Evolutionary conservation across 495 filamentous ascomycete genomes (phyloP).

Genomic region (Aspergillus diversus): DNA sequence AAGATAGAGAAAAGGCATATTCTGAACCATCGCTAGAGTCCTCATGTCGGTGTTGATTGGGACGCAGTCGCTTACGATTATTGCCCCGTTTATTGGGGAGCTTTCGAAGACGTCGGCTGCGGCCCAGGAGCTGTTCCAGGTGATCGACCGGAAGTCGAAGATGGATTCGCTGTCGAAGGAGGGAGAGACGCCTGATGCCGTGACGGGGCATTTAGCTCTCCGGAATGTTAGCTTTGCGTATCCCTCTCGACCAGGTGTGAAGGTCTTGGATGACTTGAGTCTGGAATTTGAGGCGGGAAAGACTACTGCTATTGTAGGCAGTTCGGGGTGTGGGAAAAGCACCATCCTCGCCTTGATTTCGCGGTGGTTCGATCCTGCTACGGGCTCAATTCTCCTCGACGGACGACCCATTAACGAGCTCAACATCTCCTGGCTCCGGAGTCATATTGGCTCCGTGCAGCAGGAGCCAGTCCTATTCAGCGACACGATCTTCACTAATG

Average conservation of each 20-base stretch:
- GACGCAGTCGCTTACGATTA: conserved; percentile 19
- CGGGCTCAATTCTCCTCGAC: conserved; percentile 74
- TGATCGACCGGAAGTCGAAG: conserved; percentile 35
- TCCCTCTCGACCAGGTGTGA: conserved; percentile 41
- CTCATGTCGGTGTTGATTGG: conserved; percentile 32
- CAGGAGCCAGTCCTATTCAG: conserved; percentile 57
- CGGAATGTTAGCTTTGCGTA: conserved; percentile 62
- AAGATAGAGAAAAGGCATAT: neutral
- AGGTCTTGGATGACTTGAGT: conserved; percentile 43
- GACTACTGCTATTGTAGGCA: conserved; percentile 55
- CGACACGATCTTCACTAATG: conserved; percentile 77
- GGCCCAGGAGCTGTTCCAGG: conserved; percentile 38
- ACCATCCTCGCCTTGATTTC: conserved; percentile 68
- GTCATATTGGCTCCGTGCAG: conserved; percentile 75
- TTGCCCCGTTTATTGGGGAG: conserved; percentile 27
- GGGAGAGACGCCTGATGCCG: neutral
- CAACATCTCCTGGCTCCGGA: conserved; percentile 81
- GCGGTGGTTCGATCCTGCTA: conserved; percentile 79
- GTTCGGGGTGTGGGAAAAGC: conserved; percentile 58
- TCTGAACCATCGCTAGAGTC: neutral
- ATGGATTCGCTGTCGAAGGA: conserved; percentile 28
- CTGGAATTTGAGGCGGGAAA: conserved; percentile 44
- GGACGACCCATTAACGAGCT: conserved; percentile 69
- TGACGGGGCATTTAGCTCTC: neutral
- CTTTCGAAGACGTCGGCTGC: conserved; percentile 38